These are phyloP conservation scores for Xylaria sp. DNA, from an alignment of 2,329 filamentous ascomycete species.

Conservation along the genomic window DNA sequence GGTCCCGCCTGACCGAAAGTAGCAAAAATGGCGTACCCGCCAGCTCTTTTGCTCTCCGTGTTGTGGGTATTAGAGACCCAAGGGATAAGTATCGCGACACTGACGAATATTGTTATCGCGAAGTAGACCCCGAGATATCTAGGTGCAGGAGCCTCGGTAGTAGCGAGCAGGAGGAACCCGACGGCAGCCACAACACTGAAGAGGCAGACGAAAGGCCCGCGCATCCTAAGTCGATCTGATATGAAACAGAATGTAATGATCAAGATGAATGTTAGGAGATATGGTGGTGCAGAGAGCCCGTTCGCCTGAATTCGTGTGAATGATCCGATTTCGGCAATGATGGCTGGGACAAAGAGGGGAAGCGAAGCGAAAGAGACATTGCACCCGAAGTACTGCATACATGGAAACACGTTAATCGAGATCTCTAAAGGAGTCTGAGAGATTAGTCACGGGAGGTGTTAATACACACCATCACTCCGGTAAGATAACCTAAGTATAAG, in stretches of 20 bases:
- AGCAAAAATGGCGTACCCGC: constrained; percentile 51
- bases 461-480: constrained; percentile 56
- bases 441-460: too few relatives aligned
- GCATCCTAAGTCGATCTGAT: constrained; percentile 51
- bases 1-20: constrained; percentile 51
- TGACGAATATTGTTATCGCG: constrained; percentile 52
- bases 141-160: constrained; percentile 46
- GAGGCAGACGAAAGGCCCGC: constrained; percentile 52
- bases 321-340: constrained; percentile 49
- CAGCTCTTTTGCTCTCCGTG: constrained; percentile 51
- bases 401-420: too few relatives aligned
- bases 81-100: constrained; percentile 49
- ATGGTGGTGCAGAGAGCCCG: constrained; percentile 53
- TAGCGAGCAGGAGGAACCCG: constrained; percentile 54
- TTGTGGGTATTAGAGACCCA: constrained; percentile 53
- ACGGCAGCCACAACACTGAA: constrained; percentile 50
- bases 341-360: constrained; percentile 48
- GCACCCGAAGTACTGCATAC: constrained; percentile 47
- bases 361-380: constrained; percentile 49
- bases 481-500: constrained; percentile 31
- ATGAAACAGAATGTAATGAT: constrained; percentile 51
- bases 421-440: too few relatives aligned
- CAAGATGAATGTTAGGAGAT: constrained; percentile 53
- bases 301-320: constrained; percentile 50
- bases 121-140: constrained; percentile 53